A percentile compares a stretch with the other conserved stretches of the same genome.
Evolutionary conservation across 768 basidiomycete species (phyloP).

Genomic region (Rhodotorula toruloides): DNA sequence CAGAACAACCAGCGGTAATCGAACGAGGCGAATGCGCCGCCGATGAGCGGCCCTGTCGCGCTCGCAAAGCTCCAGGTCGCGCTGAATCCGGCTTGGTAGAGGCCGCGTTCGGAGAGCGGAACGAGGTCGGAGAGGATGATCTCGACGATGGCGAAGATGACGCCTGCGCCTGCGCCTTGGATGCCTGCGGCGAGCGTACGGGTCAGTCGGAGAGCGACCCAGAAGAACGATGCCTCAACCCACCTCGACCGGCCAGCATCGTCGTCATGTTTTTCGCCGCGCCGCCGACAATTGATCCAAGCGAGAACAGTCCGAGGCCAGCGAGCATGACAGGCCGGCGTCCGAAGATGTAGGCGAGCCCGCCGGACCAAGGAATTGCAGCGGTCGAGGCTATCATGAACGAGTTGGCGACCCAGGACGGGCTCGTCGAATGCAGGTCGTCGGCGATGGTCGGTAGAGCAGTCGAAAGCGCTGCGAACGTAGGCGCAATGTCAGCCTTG

Average conservation of each 20-base stretch:
- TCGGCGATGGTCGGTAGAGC: constrained; percentile 5
- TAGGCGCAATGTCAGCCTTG: too few species aligned
- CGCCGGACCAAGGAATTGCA: constrained; percentile 45
- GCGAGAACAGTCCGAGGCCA: constrained; percentile 36
- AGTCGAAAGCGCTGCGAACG: neutral
- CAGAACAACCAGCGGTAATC: constrained; percentile 14
- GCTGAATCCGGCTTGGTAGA: constrained; percentile 32
- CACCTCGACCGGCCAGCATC: constrained; percentile 50
- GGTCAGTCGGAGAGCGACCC: too few species aligned
- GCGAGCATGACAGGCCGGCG: constrained; percentile 27
- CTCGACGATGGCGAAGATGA: constrained; percentile 16
- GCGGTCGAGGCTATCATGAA: constrained; percentile 51
- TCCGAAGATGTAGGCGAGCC: constrained; percentile 8
- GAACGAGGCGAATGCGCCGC: constrained; percentile 33
- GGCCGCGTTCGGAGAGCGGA: constrained; percentile 52
- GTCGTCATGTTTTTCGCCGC: constrained; percentile 49
- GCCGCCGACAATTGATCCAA: constrained; percentile 52
- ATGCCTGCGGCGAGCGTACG: constrained; percentile 19
- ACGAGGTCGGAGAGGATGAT: constrained; percentile 48
- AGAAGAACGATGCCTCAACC: neutral
- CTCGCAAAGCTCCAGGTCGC: constrained; percentile 48
- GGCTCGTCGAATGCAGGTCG: neutral
- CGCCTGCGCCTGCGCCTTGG: constrained; percentile 40
- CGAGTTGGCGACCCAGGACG: constrained; percentile 51
- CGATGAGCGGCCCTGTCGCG: constrained; percentile 43